phyloP scores from a whole-genome alignment of 257 asterid species.

The Solanum bulbocastanum region DNA sequence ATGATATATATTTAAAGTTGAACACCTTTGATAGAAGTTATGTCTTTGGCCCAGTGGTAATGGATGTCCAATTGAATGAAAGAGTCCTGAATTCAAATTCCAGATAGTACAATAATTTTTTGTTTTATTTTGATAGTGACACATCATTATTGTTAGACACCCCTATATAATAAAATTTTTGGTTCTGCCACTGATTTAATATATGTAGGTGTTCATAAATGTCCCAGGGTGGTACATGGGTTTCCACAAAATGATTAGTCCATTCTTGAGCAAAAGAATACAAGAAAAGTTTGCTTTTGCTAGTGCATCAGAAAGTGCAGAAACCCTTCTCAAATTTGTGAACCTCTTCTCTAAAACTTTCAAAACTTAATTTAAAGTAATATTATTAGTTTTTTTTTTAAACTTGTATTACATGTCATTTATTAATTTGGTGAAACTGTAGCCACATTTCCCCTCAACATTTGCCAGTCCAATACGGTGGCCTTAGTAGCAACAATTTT shows the following conservation, averaged over 20 bases:
- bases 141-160: no score
- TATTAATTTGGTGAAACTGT: neutral
- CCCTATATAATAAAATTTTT: no score
- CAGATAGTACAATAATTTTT: no score
- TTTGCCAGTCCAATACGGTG: neutral
- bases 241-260: constrained; percentile 21
- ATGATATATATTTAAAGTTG: no score
- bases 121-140: neutral
- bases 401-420: neutral
- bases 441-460: neutral
- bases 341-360: neutral
- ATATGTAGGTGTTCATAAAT: constrained; percentile 24
- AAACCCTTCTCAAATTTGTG: constrained; percentile 27
- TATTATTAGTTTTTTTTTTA: no score
- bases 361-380: neutral
- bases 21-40: no score
- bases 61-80: no score
- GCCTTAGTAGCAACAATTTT: neutral
- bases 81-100: no score
- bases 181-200: neutral
- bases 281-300: constrained; percentile 28
- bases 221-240: constrained; percentile 39
- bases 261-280: constrained; percentile 25
- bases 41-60: no score
- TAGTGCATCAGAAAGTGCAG: constrained; percentile 14